Conservation (phyloP, 139 green algal species). For the Tetratostichococcus sp. region DNA sequence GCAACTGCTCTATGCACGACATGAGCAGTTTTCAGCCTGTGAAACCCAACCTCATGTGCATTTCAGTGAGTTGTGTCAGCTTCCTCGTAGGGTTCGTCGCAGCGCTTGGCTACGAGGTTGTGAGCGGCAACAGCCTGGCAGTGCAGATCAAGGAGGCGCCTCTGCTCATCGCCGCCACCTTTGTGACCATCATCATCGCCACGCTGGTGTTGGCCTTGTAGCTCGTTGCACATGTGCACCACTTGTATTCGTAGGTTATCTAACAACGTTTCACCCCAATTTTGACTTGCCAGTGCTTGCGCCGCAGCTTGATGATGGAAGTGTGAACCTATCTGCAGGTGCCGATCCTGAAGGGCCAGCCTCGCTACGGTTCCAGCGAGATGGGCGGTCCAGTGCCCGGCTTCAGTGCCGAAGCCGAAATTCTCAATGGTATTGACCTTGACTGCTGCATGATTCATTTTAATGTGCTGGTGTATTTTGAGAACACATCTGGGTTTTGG, state of each 20-base stretch:
- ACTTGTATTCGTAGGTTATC: too few species aligned
- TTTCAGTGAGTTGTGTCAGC: too few species aligned
- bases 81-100: neutral
- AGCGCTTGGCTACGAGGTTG: neutral
- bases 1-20: too few species aligned
- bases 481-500: too few species aligned
- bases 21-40: too few species aligned
- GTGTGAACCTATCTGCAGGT: neutral
- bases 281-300: too few species aligned
- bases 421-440: neutral
- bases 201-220: neutral
- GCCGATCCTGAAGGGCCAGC: neutral
- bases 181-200: neutral
- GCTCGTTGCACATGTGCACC: too few species aligned
- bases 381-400: neutral
- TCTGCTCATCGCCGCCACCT: neutral
- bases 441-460: too few species aligned
- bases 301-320: too few species aligned
- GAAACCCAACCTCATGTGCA: too few species aligned
- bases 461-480: too few species aligned
- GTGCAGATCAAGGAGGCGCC: neutral
- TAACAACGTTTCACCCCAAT: too few species aligned
- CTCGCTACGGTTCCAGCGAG: neutral
- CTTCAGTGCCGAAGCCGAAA: neutral
- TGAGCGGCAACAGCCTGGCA: neutral